Conservation (phyloP, 345 rosid species). For the Lepidium aucheri region DNA sequence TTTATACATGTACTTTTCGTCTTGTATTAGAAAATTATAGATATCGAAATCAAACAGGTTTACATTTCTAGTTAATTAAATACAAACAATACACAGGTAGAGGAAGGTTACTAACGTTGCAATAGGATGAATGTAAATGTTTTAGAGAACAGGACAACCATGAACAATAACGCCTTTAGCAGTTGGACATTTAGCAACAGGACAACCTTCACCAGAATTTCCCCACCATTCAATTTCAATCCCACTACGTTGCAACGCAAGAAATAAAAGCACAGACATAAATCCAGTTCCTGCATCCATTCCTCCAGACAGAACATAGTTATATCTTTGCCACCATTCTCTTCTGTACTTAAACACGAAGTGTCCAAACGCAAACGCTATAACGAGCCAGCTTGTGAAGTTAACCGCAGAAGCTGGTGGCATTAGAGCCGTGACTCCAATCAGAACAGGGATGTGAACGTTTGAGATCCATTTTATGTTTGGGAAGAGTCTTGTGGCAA, state of each 20-base stretch:
- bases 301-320: constrained; percentile 54
- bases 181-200: constrained; percentile 63
- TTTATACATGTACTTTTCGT: not conserved
- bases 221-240: constrained; percentile 66
- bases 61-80: too few relatives aligned
- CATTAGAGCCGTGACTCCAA: constrained; percentile 66
- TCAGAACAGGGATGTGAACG: constrained; percentile 60
- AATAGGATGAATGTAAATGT: not conserved
- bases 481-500: constrained; percentile 59
- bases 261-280: too few relatives aligned
- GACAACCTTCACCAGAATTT: constrained; percentile 44
- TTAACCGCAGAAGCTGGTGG: constrained; percentile 85
- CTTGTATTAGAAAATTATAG: not conserved
- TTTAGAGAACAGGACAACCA: constrained; percentile 53
- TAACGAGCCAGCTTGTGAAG: constrained; percentile 62
- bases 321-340: constrained; percentile 59
- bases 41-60: too few relatives aligned
- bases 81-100: not conserved
- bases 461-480: constrained; percentile 44
- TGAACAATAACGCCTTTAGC: constrained; percentile 43
- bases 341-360: constrained; percentile 5
- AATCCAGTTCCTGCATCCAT: constrained; percentile 82
- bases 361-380: constrained; percentile 57
- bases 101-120: not conserved
- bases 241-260: too few relatives aligned